Conservation (phyloP, 2,329 filamentous ascomycete species). For the Boeremia exigua region DNA sequence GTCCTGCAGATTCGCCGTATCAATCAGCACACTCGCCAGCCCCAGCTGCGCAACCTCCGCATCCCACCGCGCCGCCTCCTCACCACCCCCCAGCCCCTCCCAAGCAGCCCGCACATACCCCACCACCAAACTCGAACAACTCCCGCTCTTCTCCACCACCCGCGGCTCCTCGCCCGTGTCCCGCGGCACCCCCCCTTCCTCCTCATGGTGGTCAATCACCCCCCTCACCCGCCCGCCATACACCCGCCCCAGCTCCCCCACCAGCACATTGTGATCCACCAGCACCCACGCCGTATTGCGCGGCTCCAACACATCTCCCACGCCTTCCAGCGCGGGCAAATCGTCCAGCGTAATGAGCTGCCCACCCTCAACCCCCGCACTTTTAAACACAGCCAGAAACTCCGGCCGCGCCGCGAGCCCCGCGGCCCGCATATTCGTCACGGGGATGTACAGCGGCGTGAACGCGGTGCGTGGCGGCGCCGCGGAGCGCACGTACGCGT, state of each 20-base stretch:
- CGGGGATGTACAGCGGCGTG: constrained; percentile 68
- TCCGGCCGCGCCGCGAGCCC: constrained; percentile 78
- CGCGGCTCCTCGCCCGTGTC: constrained; percentile 60
- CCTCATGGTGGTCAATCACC: constrained; percentile 80
- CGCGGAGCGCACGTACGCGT: constrained; percentile 75
- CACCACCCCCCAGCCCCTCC: constrained; percentile 51
- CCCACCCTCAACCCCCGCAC: constrained; percentile 63
- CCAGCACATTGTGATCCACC: constrained; percentile 80
- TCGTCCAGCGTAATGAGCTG: constrained; percentile 72
- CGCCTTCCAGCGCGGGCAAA: constrained; percentile 59
- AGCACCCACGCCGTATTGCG: constrained; percentile 72
- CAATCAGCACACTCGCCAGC: constrained; percentile 74
- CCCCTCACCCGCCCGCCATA: constrained; percentile 64
- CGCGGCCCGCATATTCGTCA: constrained; percentile 71
- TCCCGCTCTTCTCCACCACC: constrained; percentile 71
- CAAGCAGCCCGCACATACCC: constrained; percentile 65
- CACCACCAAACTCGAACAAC: constrained; percentile 74
- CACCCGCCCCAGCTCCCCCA: constrained; percentile 63
- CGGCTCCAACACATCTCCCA: constrained; percentile 55
- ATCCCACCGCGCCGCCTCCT: constrained; percentile 53
- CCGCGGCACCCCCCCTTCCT: constrained; percentile 64
- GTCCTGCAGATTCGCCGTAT: constrained; percentile 69
- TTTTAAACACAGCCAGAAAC: constrained; percentile 68
- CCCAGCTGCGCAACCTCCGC: constrained; percentile 70
- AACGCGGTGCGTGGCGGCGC: constrained; percentile 54